phyloP scores from a whole-genome alignment of 192 early-diverging fungal genomes.

The Backusella tuberculispora region DNA sequence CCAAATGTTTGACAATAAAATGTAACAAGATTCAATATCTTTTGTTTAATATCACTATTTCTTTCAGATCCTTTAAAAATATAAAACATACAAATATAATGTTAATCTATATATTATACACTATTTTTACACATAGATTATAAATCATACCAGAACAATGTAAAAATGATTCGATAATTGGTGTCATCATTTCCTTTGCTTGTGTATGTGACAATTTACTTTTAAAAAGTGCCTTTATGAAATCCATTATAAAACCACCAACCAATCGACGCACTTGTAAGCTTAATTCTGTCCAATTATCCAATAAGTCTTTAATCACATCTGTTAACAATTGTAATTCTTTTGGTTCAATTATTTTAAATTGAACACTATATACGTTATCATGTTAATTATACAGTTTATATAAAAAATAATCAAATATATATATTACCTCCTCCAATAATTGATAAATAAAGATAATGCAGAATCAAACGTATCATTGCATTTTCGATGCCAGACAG shows the following conservation, averaged over 20 bases:
- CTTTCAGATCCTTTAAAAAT: conserved; percentile 20
- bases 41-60: conserved; percentile 14
- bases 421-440: conserved; percentile 10
- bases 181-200: background rate
- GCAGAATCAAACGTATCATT: conserved; percentile 20
- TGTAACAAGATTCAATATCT: conserved; percentile 28
- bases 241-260: conserved; percentile 7
- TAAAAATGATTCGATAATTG: conserved; percentile 3
- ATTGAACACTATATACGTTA: background rate
- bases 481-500: conserved; percentile 17
- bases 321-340: conserved; percentile 1
- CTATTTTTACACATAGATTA: background rate
- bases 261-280: background rate
- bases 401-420: background rate
- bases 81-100: background rate
- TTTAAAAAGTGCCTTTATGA: background rate
- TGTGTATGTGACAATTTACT: background rate
- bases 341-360: background rate
- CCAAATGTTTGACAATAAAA: conserved; percentile 39
- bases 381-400: background rate
- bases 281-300: conserved; percentile 18
- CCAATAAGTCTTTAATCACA: background rate
- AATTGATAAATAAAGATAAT: conserved; percentile 14
- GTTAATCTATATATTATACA: background rate
- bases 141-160: background rate